phyloP scores from a whole-genome alignment of 140 eudicot species.

The Anethum foeniculum region DNA sequence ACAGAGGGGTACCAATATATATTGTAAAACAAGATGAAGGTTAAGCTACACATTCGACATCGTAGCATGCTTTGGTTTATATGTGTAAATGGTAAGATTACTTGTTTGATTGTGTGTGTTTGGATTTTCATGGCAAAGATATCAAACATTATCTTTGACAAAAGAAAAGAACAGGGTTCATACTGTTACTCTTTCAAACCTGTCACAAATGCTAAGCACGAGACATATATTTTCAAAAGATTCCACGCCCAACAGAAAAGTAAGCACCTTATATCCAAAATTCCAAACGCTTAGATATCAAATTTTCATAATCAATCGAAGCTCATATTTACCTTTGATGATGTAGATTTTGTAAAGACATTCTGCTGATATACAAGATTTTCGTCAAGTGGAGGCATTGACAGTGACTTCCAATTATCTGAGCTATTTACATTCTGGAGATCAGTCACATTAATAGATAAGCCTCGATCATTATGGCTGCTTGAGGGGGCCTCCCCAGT shows the following conservation, averaged over 20 bases:
- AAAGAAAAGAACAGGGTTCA: neutral
- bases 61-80: neutral
- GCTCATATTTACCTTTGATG: slow-evolving; percentile 9
- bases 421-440: slow-evolving; percentile 6
- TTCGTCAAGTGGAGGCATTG: slow-evolving; percentile 3
- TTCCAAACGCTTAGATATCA: slow-evolving; percentile 1
- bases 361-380: neutral
- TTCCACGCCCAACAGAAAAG: neutral
- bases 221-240: neutral
- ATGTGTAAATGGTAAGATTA: neutral
- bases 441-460: neutral
- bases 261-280: neutral
- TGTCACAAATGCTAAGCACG: neutral
- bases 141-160: neutral
- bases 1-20: neutral
- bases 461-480: neutral
- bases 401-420: neutral
- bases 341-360: neutral
- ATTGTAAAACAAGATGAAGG: neutral
- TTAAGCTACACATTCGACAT: neutral
- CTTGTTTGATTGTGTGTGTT: too few relatives aligned
- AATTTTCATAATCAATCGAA: neutral
- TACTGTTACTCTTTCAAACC: neutral
- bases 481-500: slow-evolving; percentile 4
- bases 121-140: neutral